Percentiles rank a stretch among this genome's conserved stretches.
These are phyloP conservation scores for Ziziphus jujuba DNA, from an alignment of 306 rosid species.

Conservation along the genomic window DNA sequence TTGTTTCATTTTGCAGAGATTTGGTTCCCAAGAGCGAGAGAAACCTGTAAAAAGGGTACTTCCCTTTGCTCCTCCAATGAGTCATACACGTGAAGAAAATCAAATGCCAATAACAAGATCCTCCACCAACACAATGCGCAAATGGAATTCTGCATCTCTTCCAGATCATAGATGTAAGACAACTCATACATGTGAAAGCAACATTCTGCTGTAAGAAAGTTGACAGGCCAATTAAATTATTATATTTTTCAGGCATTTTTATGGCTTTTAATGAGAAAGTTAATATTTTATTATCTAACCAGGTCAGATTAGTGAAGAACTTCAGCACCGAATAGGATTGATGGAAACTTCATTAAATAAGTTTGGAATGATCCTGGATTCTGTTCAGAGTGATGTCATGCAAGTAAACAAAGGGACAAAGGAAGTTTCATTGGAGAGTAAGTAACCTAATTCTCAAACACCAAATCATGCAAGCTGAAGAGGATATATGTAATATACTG, in stretches of 20 bases:
- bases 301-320: slow-evolving; percentile 85
- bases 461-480: slow-evolving; percentile 29
- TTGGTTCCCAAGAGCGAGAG: slow-evolving; percentile 79
- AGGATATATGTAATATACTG: not conserved
- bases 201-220: not conserved
- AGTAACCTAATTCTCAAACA: slow-evolving; percentile 34
- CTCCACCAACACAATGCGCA: slow-evolving; percentile 61
- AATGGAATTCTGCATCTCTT: slow-evolving; percentile 66
- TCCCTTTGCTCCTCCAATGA: slow-evolving; percentile 53
- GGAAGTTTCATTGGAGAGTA: slow-evolving; percentile 73
- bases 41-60: slow-evolving; percentile 60
- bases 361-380: slow-evolving; percentile 88
- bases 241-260: slow-evolving; percentile 13
- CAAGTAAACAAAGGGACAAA: slow-evolving; percentile 85
- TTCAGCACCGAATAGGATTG: slow-evolving; percentile 72
- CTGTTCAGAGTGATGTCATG: slow-evolving; percentile 80
- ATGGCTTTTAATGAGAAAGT: slow-evolving; percentile 14
- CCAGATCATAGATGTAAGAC: slow-evolving; percentile 66
- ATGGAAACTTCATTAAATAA: slow-evolving; percentile 86
- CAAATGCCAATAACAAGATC: slow-evolving; percentile 68
- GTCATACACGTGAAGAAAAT: slow-evolving; percentile 72
- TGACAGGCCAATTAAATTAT: slow-evolving; percentile 17
- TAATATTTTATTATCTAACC: slow-evolving; percentile 29
- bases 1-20: slow-evolving; percentile 48
- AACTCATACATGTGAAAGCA: slow-evolving; percentile 25